phyloP scores from a whole-genome alignment of 108 stramenopile genomes.

The Pinguiococcus pyrenoidosus region DNA sequence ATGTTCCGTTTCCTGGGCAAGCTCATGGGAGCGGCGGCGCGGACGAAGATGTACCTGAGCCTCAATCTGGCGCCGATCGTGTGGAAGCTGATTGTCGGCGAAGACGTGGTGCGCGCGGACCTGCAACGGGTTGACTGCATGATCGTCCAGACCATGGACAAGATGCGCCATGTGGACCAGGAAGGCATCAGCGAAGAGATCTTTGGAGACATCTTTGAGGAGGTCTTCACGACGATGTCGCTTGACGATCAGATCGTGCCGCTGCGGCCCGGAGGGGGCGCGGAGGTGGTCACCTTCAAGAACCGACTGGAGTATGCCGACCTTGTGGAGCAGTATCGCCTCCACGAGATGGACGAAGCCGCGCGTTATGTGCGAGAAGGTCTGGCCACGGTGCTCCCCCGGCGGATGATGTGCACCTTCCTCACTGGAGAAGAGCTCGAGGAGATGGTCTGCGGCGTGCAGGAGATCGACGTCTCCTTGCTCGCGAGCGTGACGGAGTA shows the following conservation, averaged over 20 bases:
- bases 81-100: conserved; percentile 33
- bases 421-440: conserved; percentile 39
- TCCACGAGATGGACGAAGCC: conserved; percentile 26
- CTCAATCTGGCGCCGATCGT: conserved; percentile 17
- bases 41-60: conserved; percentile 27
- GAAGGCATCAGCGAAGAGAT: conserved; percentile 1
- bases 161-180: conserved; percentile 5
- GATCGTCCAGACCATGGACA: conserved; percentile 21
- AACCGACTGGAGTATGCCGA: conserved; percentile 25
- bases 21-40: conserved; percentile 43
- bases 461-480: conserved; percentile 27
- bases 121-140: conserved; percentile 29
- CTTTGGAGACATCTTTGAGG: conserved; percentile 14
- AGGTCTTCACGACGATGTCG: conserved; percentile 25
- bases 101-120: conserved; percentile 26
- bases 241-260: conserved; percentile 17
- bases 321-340: conserved; percentile 13
- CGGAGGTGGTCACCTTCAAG: conserved; percentile 27
- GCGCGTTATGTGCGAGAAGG: conserved; percentile 31
- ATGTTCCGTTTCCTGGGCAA: conserved; percentile 50
- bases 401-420: conserved; percentile 24
- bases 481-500: conserved; percentile 31
- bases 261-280: conserved; percentile 20
- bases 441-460: conserved; percentile 39
- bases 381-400: conserved; percentile 25